These are phyloP conservation scores for Phytophthora idaei DNA, from an alignment of 352 stramenopile genomes.

Conservation along the genomic window DNA sequence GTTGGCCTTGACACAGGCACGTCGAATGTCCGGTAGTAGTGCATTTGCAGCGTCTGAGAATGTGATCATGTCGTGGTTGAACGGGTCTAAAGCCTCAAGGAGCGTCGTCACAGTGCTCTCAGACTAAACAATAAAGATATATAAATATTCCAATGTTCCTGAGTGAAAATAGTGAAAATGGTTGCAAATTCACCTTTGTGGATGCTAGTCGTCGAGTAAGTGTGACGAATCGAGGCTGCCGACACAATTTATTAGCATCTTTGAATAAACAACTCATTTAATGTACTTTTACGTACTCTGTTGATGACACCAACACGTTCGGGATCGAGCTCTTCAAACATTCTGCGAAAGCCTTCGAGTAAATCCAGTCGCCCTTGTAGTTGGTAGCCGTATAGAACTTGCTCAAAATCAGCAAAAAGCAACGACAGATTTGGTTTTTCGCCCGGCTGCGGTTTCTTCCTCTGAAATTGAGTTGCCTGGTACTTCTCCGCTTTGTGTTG, in stretches of 20 bases:
- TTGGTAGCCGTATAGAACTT: conserved; percentile 78
- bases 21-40: conserved; percentile 44
- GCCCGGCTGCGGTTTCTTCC: conserved; percentile 12
- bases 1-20: conserved; percentile 5
- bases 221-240: conserved; percentile 40
- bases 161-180: too few species aligned
- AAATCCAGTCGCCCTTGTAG: conserved; percentile 67
- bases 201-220: conserved; percentile 44
- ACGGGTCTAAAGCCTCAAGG: conserved; percentile 64
- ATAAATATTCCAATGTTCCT: too few species aligned
- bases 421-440: conserved; percentile 34
- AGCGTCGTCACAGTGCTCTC: conserved; percentile 49
- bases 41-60: conserved; percentile 67
- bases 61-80: conserved; percentile 73
- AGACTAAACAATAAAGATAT: neutral
- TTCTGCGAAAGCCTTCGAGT: conserved; percentile 55
- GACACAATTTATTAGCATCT: neutral
- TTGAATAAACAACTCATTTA: too few species aligned
- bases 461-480: conserved; percentile 20
- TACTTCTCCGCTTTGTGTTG: conserved; percentile 47
- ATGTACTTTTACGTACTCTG: conserved; percentile 26
- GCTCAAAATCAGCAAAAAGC: conserved; percentile 67
- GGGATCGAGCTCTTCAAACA: conserved; percentile 55
- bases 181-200: conserved; percentile 29
- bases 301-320: conserved; percentile 68